These are phyloP conservation scores for Penicillium longicatenatum DNA, from an alignment of 495 filamentous ascomycete species.

Conservation along the genomic window DNA sequence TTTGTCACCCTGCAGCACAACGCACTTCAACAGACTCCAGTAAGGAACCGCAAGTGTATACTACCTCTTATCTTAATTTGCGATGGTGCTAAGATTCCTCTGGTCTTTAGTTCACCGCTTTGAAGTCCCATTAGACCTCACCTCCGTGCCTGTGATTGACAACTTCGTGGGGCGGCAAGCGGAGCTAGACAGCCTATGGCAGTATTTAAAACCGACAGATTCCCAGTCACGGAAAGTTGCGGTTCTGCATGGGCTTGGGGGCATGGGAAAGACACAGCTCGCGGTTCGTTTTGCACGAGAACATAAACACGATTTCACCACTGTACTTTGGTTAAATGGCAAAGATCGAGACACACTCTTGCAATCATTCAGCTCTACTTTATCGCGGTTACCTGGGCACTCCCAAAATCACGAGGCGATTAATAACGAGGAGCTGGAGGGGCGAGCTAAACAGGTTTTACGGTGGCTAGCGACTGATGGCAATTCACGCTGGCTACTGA, in stretches of 20 bases:
- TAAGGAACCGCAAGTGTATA: too few species aligned
- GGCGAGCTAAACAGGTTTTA: slow-evolving; percentile 23
- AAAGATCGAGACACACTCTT: slow-evolving; percentile 24
- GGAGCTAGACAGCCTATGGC: slow-evolving; percentile 28
- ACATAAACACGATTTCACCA: slow-evolving; percentile 28
- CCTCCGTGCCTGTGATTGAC: slow-evolving; percentile 24
- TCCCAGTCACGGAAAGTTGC: slow-evolving; percentile 26
- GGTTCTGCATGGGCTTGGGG: slow-evolving; percentile 42
- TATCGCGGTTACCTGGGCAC: slow-evolving; percentile 20
- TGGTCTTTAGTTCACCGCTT: slow-evolving; percentile 23
- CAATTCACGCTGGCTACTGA: slow-evolving; percentile 41
- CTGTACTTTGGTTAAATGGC: slow-evolving; percentile 36
- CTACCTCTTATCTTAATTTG: too few species aligned
- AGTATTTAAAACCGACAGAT: slow-evolving; percentile 23
- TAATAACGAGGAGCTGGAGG: slow-evolving; percentile 19
- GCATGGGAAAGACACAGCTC: slow-evolving; percentile 47
- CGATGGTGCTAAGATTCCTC: too few species aligned
- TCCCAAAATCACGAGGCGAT: slow-evolving; percentile 2
- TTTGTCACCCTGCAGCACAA: too few species aligned
- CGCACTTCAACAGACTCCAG: too few species aligned
- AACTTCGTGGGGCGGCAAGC: slow-evolving; percentile 31
- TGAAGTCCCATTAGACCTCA: slow-evolving; percentile 28
- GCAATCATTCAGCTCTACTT: slow-evolving; percentile 26
- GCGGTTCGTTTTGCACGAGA: slow-evolving; percentile 40
- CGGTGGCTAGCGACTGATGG: slow-evolving; percentile 27